Conservation (phyloP, 1,284 basidiomycete genomes). For the Naganishia sp. region DNA sequence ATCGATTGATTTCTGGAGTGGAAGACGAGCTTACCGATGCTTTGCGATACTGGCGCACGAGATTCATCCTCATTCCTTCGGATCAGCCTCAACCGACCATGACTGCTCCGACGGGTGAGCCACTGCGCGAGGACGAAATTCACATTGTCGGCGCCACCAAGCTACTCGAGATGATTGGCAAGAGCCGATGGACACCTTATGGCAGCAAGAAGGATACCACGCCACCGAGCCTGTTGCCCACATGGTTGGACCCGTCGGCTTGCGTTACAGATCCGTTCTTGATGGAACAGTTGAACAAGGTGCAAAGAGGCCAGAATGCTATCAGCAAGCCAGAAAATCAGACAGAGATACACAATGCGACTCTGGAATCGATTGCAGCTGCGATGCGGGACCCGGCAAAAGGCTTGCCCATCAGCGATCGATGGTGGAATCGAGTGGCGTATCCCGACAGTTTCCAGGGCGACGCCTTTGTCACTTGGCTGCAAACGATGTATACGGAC, state of each 20-base stretch:
- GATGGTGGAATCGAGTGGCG: constrained; percentile 69
- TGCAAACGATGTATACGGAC: constrained; percentile 80
- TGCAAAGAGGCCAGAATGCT: constrained; percentile 68
- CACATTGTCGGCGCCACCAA: constrained; percentile 87
- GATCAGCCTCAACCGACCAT: constrained; percentile 63
- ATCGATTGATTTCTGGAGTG: constrained; percentile 74
- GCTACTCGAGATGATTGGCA: constrained; percentile 82
- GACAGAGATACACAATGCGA: constrained; percentile 65
- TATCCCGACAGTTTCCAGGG: constrained; percentile 82
- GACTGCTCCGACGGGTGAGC: constrained; percentile 65
- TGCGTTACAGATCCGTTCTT: constrained; percentile 75
- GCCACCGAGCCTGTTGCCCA: constrained; percentile 71
- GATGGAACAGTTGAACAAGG: constrained; percentile 73
- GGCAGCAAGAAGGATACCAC: constrained; percentile 61
- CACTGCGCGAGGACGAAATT: constrained; percentile 80
- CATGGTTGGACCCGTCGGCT: constrained; percentile 74
- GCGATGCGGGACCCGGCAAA: constrained; percentile 77
- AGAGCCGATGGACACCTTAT: constrained; percentile 70
- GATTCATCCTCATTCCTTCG: constrained; percentile 91
- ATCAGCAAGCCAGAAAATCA: constrained; percentile 75
- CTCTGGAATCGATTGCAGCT: constrained; percentile 65
- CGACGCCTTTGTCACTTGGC: constrained; percentile 81
- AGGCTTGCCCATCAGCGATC: constrained; percentile 67
- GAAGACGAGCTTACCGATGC: constrained; percentile 77
- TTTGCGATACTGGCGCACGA: constrained; percentile 87